These are phyloP conservation scores for Xerocomus potaroensis DNA, from an alignment of 768 basidiomycete genomes.

Conservation along the genomic window DNA sequence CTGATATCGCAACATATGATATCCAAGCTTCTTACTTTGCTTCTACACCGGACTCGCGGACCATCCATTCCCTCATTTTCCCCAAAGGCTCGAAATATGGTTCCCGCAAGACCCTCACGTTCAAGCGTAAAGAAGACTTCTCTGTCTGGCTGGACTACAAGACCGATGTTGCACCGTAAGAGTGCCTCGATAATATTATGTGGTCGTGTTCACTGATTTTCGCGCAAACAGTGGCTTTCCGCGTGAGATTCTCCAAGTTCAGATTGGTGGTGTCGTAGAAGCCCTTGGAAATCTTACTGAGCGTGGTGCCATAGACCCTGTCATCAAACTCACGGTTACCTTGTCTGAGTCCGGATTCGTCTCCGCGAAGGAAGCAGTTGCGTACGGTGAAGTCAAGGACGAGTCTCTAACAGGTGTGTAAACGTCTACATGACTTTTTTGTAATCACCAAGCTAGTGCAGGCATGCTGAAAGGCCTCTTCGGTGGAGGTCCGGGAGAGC, in stretches of 20 bases:
- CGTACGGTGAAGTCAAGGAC: constrained; percentile 77
- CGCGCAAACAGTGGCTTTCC: constrained; percentile 55
- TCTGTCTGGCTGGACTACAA: constrained; percentile 76
- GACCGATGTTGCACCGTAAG: constrained; percentile 56
- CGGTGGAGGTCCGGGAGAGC: constrained; percentile 48
- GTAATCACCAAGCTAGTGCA: constrained; percentile 23
- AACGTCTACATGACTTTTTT: background rate
- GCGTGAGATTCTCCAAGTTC: constrained; percentile 66
- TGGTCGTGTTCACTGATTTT: constrained; percentile 3
- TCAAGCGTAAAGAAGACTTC: constrained; percentile 85
- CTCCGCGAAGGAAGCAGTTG: constrained; percentile 72
- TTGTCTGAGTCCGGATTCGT: constrained; percentile 87
- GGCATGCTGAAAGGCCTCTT: constrained; percentile 90
- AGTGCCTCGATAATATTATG: constrained; percentile 5
- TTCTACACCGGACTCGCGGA: constrained; percentile 50
- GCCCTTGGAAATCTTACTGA: constrained; percentile 83
- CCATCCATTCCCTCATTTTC: constrained; percentile 75
- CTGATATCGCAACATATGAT: constrained; percentile 69
- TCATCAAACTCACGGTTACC: constrained; percentile 79
- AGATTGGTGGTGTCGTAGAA: constrained; percentile 67
- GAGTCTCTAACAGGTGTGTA: constrained; percentile 66
- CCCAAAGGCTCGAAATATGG: constrained; percentile 71
- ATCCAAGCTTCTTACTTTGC: constrained; percentile 77
- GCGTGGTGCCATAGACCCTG: constrained; percentile 72
- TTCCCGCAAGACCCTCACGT: constrained; percentile 80